Percentiles rank a stretch among this genome's conserved stretches.
Conservation (phyloP, 1,284 basidiomycete genomes). For the Trichosporon inkin region DNA sequence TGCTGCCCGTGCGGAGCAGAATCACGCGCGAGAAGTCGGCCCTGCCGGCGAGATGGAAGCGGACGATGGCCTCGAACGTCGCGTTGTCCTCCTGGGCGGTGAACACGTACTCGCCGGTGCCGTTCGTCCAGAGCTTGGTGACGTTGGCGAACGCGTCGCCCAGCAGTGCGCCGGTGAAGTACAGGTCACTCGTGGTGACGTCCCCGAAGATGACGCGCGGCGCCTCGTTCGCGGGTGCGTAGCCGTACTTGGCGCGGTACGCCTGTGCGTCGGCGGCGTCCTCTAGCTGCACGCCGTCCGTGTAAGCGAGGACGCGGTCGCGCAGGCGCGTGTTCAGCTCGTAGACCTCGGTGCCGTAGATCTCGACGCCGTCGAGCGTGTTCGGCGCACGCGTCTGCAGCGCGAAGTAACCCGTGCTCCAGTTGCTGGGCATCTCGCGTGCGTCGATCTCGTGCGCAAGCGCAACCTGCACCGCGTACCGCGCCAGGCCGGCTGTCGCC, state of each 20-base stretch:
- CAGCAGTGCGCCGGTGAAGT: conserved; percentile 52
- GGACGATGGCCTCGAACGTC: conserved; percentile 53
- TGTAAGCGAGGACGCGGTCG: conserved; percentile 47
- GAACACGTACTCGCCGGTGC: conserved; percentile 48
- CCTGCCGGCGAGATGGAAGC: conserved; percentile 48
- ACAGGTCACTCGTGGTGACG: conserved; percentile 53
- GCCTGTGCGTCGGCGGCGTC: conserved; percentile 42
- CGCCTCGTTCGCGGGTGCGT: conserved; percentile 42
- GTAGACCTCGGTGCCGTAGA: conserved; percentile 57
- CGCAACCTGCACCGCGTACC: conserved; percentile 54
- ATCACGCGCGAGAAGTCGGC: conserved; percentile 55
- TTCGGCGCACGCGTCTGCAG: conserved; percentile 46
- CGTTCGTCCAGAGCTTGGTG: conserved; percentile 49
- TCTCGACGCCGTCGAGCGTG: conserved; percentile 28
- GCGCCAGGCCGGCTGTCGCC: conserved; percentile 53
- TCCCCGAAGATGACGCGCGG: conserved; percentile 50
- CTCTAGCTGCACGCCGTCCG: conserved; percentile 44
- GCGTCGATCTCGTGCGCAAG: conserved; percentile 55
- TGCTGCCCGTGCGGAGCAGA: conserved; percentile 53
- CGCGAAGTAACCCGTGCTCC: conserved; percentile 52
- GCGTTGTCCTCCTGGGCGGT: conserved; percentile 58
- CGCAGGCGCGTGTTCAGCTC: conserved; percentile 55
- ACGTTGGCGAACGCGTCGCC: conserved; percentile 52
- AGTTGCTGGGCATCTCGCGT: conserved; percentile 53
- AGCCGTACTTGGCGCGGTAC: conserved; percentile 46